Base-by-base conservation (phyloP, 2,329 filamentous ascomycete genomes). In the Epichloe amarillans region DNA sequence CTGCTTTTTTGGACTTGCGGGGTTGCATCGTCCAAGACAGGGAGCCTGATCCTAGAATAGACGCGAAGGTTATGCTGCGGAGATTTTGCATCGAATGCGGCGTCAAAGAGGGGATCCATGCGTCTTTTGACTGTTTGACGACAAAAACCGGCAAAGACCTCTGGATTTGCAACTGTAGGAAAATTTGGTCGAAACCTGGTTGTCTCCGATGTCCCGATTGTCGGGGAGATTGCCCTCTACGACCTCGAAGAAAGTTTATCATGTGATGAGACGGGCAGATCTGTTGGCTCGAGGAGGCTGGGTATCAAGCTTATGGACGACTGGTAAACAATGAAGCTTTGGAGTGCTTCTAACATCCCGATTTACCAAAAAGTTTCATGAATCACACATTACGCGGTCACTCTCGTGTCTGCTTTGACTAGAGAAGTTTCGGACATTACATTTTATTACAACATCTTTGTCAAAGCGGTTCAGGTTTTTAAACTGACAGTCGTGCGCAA, bases 21-120 rank as follows among this genome's bases (percentile, higher is more conserved):
- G 65, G 64, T 23, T 58, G 56, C 23, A 53, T 65, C 17, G 56
- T 69, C 21, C 59, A 56, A 40, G 60, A 60, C 48, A 58, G 64
- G 50, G 55, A 62, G 30, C 61, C 64, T 12, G 52, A 56, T 14
- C 52, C 58, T 3, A 54, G 53, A 10, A 46, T 43, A n/a, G 64
- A 67, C 51, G 59, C 57, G n/a, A 52, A 60, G 35, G 55, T 65
- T 19, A 55, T 60, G 47, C 59, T 71, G 7, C 65, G 69, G 7
- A 63, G 69, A 21, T 71, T 69, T 54, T 71, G 69, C 54, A 66
- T 71, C 47, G 66, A 65, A 19, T 71, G 69, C 44, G 69, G 69
- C n/a, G 62, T 71, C 44, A 57, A 58, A 23, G 55, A 62, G 21
- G 68, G 67, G 2, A 56, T 71, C 7, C 66, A 71, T 48, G 61